Conservation (phyloP, 2,329 filamentous ascomycete species). For the Simplicillium sp. region DNA sequence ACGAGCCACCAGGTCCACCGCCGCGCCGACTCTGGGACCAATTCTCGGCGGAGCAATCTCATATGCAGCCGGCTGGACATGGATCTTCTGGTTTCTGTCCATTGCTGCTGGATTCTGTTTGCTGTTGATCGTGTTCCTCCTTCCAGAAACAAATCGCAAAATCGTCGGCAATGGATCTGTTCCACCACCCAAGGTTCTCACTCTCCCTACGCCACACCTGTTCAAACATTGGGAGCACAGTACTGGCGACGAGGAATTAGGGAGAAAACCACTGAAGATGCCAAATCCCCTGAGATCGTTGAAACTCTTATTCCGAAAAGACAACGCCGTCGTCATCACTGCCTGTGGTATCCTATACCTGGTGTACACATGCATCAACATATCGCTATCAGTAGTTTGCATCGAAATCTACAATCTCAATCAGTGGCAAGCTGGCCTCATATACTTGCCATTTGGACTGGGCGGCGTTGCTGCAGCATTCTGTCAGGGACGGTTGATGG, state of each 20-base stretch:
- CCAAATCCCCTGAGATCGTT: conserved; percentile 12
- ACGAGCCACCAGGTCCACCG: conserved; percentile 1
- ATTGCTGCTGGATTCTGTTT: conserved; percentile 17
- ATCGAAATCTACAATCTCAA: too few relatives aligned
- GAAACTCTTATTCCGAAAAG: too few relatives aligned
- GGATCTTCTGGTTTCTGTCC: conserved; percentile 28
- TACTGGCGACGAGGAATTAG: background rate
- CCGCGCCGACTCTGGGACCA: conserved; percentile 15
- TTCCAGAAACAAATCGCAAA: conserved; percentile 21
- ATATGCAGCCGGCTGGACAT: conserved; percentile 23
- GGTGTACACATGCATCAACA: too few relatives aligned
- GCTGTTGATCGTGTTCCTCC: conserved; percentile 10
- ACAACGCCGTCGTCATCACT: too few relatives aligned
- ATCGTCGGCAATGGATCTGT: conserved; percentile 20
- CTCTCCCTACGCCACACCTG: background rate
- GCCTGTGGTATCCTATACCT: too few relatives aligned
- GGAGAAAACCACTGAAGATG: background rate
- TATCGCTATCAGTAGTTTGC: too few relatives aligned
- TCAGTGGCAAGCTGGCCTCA: too few relatives aligned
- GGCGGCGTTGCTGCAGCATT: conserved; percentile 12
- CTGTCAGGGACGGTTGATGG: conserved; percentile 11
- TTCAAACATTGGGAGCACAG: background rate
- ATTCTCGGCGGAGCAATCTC: conserved; percentile 22
- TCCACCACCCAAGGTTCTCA: conserved; percentile 3
- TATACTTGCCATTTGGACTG: conserved; percentile 15